Evolutionary conservation across 2,329 filamentous ascomycete genomes (phyloP), one percentile per base, ranked within the genome.

Genomic region (Aotearoamyces nothofagi): DNA sequence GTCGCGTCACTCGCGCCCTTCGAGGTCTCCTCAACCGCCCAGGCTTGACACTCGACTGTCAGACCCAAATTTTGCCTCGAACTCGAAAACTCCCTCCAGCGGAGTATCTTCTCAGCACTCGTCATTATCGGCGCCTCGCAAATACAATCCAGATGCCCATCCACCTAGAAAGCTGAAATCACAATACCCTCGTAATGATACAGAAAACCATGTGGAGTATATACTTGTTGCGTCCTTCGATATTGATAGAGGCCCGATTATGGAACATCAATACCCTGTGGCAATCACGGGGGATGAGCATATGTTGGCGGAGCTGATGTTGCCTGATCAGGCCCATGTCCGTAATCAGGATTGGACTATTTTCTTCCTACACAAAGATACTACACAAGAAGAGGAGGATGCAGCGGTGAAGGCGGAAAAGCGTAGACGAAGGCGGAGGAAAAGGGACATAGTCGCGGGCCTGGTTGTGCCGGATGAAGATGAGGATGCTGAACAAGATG

Each of bases 271-370:
- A 50, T 98, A 87, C 49, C 90, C 90, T 0, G 77, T 82, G 23
- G 76, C 87, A 28, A 96, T 98, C 37, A 94, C 84, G 28, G 87
- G 90, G 17, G 87, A 98, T 50, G 90, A 98, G 58, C 79, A 92
- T 46, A 96, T 96, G 86, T 58, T 98, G 47, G 90, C 90, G 5
- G 90, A 98, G 60, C 69, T 98, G 46, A 98, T 98, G 90, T 60
- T 98, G 51, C 90, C 90, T 0, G 90, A 98, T 54, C 87, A 96
- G 55, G 84, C 87, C 13, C 90, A 98, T 56, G 74, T 90, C 36
- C 72, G 90, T 22, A 87, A 80, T 47, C 86, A 96, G 55, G 90
- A 98, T 52, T 98, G 90, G 90, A 98, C 90, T 23, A 93, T 96
- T 31, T 98, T 98, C 60, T 98, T 98, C 51, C 53, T 98, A 32